Evolutionary conservation across 2,329 filamentous ascomycete genomes (phyloP).

Genomic region (Hymenoscyphus scutula): DNA sequence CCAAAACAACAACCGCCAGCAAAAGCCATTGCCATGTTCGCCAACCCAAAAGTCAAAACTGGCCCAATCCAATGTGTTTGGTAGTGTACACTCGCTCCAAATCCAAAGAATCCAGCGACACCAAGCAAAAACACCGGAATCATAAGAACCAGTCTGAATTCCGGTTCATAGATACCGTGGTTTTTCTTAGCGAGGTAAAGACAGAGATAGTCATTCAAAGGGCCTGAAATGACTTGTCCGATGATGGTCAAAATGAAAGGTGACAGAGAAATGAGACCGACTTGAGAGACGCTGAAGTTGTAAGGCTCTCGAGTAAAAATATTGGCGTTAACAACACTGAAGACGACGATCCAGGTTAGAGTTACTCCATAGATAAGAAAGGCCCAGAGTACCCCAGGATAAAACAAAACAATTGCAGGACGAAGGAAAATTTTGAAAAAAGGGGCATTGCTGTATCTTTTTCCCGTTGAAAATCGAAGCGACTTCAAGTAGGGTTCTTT

Average conservation of each 20-base stretch:
- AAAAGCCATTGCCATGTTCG: slow-evolving; percentile 26
- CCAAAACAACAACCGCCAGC: slow-evolving; percentile 24
- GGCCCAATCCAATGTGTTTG: slow-evolving; percentile 26
- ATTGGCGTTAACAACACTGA: slow-evolving; percentile 46
- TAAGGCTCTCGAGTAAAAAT: slow-evolving; percentile 33
- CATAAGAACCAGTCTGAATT: slow-evolving; percentile 47
- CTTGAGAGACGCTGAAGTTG: slow-evolving; percentile 49
- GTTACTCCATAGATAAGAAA: slow-evolving; percentile 44
- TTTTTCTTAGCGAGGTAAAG: slow-evolving; percentile 24
- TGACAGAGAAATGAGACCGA: slow-evolving; percentile 49
- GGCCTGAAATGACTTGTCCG: slow-evolving; percentile 45
- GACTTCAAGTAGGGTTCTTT: slow-evolving; percentile 34
- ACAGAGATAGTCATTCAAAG: slow-evolving; percentile 40
- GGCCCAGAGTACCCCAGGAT: slow-evolving; percentile 40
- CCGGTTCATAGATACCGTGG: slow-evolving; percentile 42
- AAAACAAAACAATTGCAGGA: slow-evolving; percentile 39
- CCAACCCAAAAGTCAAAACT: slow-evolving; percentile 25
- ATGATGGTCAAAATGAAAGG: slow-evolving; percentile 48
- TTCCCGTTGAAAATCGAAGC: slow-evolving; percentile 35
- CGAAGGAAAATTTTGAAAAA: slow-evolving; percentile 38
- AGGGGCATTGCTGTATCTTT: slow-evolving; percentile 34
- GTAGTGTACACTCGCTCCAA: slow-evolving; percentile 24
- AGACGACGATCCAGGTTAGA: slow-evolving; percentile 43
- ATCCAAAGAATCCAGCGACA: slow-evolving; percentile 26
- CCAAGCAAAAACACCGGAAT: slow-evolving; percentile 29